phyloP scores from a whole-genome alignment of 2,329 filamentous ascomycete species.

The Fusarium subglutinans region DNA sequence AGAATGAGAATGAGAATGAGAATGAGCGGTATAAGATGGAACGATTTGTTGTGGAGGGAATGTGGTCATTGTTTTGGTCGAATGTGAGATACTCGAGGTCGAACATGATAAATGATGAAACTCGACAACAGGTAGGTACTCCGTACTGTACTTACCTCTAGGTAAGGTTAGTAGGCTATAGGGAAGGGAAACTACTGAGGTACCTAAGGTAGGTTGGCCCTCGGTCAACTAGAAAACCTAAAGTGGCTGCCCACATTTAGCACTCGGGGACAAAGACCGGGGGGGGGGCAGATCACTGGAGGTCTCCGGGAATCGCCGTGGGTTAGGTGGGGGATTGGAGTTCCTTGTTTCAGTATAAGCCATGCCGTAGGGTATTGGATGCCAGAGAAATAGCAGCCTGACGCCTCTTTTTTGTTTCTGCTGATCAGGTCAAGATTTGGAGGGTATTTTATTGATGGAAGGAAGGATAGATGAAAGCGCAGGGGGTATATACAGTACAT shows the following conservation, averaged over 20 bases:
- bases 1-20: background rate
- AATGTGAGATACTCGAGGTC: slow-evolving; percentile 18
- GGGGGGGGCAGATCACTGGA: background rate
- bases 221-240: slow-evolving; percentile 2
- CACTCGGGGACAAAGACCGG: background rate
- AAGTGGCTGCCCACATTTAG: slow-evolving; percentile 23
- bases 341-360: slow-evolving; percentile 16
- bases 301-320: slow-evolving; percentile 23
- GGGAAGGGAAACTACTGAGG: background rate
- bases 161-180: background rate
- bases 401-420: background rate
- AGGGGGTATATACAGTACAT: background rate
- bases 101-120: slow-evolving; percentile 34
- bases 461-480: background rate
- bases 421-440: background rate
- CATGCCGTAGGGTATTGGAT: background rate
- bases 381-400: background rate
- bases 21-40: background rate
- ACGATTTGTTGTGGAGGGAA: background rate
- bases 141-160: background rate
- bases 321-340: slow-evolving; percentile 5
- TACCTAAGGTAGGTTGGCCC: background rate
- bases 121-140: background rate
- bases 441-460: background rate
- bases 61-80: slow-evolving; percentile 1